A percentile compares a stretch with the other conserved stretches of the same genome.
Evolutionary conservation across 2,329 filamentous ascomycete species (phyloP).

Genomic region (Fusarium agapanthi): DNA sequence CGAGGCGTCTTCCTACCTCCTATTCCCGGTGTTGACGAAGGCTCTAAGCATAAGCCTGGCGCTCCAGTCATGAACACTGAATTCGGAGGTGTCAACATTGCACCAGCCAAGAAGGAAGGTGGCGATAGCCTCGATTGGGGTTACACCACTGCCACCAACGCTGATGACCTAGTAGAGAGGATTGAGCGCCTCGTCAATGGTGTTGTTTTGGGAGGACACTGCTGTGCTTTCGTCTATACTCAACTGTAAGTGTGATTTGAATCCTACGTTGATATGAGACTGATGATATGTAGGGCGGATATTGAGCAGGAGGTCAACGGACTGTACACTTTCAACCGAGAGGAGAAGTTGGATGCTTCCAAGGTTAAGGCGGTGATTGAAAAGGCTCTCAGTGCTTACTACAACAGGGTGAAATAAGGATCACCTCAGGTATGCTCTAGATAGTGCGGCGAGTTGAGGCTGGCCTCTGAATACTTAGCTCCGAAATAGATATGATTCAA

Average conservation of each 20-base stretch:
- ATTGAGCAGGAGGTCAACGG: constrained; percentile 77
- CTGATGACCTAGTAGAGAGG: constrained; percentile 65
- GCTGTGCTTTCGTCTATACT: constrained; percentile 72
- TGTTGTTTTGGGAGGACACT: constrained; percentile 63
- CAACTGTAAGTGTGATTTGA: constrained; percentile 60
- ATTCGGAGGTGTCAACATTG: constrained; percentile 75
- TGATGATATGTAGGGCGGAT: constrained; percentile 52
- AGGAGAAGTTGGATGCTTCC: constrained; percentile 65
- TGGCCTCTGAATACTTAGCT: neutral
- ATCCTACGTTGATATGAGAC: neutral
- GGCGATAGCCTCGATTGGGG: constrained; percentile 67
- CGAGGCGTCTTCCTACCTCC: constrained; percentile 64
- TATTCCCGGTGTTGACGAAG: constrained; percentile 54
- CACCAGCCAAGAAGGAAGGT: constrained; percentile 51
- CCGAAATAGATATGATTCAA: neutral
- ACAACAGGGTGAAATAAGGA: constrained; percentile 40
- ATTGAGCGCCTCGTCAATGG: constrained; percentile 67
- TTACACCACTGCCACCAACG: constrained; percentile 71
- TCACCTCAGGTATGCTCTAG: too few species aligned
- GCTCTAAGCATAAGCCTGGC: constrained; percentile 59
- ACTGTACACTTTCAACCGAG: constrained; percentile 69
- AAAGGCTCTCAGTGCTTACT: constrained; percentile 59
- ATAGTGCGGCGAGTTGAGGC: neutral
- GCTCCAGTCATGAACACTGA: constrained; percentile 73
- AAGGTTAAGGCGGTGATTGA: constrained; percentile 68